These are phyloP conservation scores for Paspalum notatum DNA, from an alignment of 176 grass and related monocot species.

Conservation along the genomic window DNA sequence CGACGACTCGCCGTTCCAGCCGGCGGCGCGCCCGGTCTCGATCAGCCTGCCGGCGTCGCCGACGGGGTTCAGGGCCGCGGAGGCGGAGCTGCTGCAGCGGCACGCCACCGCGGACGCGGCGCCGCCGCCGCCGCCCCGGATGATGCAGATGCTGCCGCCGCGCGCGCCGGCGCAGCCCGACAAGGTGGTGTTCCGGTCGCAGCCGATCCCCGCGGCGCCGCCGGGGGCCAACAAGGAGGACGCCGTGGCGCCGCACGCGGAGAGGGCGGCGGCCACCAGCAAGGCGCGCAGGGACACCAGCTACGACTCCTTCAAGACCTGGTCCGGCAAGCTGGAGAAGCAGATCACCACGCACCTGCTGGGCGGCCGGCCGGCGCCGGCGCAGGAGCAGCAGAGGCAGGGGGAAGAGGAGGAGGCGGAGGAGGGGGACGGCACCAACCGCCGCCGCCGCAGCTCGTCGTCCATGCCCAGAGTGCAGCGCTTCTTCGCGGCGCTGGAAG, in stretches of 20 bases:
- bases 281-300: conserved; percentile 66
- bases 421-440: conserved; percentile 1
- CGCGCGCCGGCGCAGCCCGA: conserved; percentile 7
- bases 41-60: conserved; percentile 90
- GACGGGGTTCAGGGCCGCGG: conserved; percentile 7
- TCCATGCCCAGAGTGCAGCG: conserved; percentile 63
- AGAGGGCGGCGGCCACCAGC: not conserved
- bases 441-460: not conserved
- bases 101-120: not conserved
- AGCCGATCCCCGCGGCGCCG: conserved; percentile 48
- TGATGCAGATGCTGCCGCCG: conserved; percentile 10
- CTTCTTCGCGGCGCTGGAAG: conserved; percentile 96
- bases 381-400: not conserved
- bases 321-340: conserved; percentile 78
- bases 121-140: not conserved
- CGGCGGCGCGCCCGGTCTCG: conserved; percentile 33
- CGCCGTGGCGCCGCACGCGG: not conserved
- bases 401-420: conserved; percentile 18
- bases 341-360: conserved; percentile 77
- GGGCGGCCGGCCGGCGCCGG: conserved; percentile 21
- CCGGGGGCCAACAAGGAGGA: not conserved
- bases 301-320: conserved; percentile 92
- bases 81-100: conserved; percentile 6
- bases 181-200: conserved; percentile 67
- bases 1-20: conserved; percentile 18